Evolutionary conservation across 805 yeast species (phyloP), one percentile per base, ranked within the genome.

Genomic region (Cyberlindnera saturnus): DNA sequence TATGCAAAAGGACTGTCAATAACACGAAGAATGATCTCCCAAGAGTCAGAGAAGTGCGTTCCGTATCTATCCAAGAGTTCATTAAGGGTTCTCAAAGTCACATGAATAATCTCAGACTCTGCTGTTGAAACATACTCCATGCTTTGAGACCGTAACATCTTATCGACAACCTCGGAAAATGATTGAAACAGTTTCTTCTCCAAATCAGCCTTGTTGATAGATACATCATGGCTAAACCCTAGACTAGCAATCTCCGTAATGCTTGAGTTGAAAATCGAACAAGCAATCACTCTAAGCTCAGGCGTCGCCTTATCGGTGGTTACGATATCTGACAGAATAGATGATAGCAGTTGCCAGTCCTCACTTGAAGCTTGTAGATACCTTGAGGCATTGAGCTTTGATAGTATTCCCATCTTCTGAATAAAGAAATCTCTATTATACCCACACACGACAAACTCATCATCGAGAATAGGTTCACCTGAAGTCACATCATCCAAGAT

Each of bases 41-140:
- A 91, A 0, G 85, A 81, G n/a, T 71, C 60, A 36, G 69, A 66
- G 40, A 82, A 68, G 6, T 70, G 64, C 31, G 73, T 71, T 1
- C 95, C 97, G 57, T 79, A 84, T 51, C 83, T 80, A 54, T 89
- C 95, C 29, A 91, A 70, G n/a, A 90, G 68, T 28, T 73, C 78
- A 56, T 81, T 83, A 40, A 91, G 60, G 0, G 87, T 82, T 26
- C 77, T 73, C 34, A 90, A 65, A 0, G 77, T 63, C 26, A 73
- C 73, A 15, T 84, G 70, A 46, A 82, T 78, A 47, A 88, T 77
- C 41, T 84, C 90, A 3, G 81, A 73, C 50, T 83, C 88, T 29
- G 80, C 74, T 49, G 77, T 77, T 43, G 76, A 65, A 1, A 76
- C 42, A 47, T 60, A 59, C 8, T 56, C 55, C 14, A 55, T 50